Evolutionary conservation across 192 early-diverging fungal genomes (phyloP).

Genomic region (Coemansia sp.): DNA sequence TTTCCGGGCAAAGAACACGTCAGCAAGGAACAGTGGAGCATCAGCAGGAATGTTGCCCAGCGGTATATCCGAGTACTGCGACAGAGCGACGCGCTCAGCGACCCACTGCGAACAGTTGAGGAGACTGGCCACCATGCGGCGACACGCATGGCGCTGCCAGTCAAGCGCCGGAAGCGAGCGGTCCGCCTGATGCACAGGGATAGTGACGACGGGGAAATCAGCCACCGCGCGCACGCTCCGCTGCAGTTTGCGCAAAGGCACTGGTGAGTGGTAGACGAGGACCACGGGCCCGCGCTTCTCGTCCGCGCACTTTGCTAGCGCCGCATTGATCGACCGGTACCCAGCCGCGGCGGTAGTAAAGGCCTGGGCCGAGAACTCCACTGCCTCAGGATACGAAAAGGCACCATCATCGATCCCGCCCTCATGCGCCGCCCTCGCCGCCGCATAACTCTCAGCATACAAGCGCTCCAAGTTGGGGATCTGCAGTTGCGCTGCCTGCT

Average conservation of each 20-base stretch:
- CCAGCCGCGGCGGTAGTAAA: constrained; percentile 29
- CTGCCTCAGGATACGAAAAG: constrained; percentile 43
- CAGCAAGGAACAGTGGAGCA: constrained; percentile 77
- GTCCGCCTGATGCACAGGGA: constrained; percentile 74
- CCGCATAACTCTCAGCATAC: constrained; percentile 61
- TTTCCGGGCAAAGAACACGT: constrained; percentile 83
- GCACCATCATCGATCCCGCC: constrained; percentile 30
- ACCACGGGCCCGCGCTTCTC: constrained; percentile 67
- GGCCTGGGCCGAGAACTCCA: constrained; percentile 37
- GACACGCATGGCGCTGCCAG: constrained; percentile 76
- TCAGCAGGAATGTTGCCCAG: constrained; percentile 87
- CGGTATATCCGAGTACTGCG: constrained; percentile 84
- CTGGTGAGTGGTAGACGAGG: constrained; percentile 72
- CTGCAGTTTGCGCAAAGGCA: constrained; percentile 55
- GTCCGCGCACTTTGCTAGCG: constrained; percentile 64
- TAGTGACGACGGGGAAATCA: constrained; percentile 70
- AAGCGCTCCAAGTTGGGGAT: constrained; percentile 72
- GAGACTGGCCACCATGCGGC: constrained; percentile 77
- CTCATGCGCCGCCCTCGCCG: constrained; percentile 12
- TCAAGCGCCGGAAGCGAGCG: constrained; percentile 74
- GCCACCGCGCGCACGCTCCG: constrained; percentile 56
- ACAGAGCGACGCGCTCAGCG: constrained; percentile 67
- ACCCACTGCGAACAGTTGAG: constrained; percentile 76
- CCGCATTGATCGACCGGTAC: constrained; percentile 59
- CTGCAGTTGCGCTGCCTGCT: constrained; percentile 58